Base-by-base conservation (phyloP, 768 basidiomycete species). In the Pleurotus citrinopileatus region DNA sequence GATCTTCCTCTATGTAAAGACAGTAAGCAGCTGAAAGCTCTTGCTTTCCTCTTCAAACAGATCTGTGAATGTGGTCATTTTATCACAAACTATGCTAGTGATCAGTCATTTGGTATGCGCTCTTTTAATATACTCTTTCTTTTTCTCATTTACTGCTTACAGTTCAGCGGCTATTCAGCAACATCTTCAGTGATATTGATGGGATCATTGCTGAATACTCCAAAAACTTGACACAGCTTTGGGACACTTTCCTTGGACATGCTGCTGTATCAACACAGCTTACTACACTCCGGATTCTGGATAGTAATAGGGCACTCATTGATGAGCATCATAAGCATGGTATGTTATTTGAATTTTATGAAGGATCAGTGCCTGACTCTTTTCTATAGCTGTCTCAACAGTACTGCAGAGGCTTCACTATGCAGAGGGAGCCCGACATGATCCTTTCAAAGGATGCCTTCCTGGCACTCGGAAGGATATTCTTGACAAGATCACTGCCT, bases 401-500 rank as follows among this genome's bases (percentile, higher is more conserved):
- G 13, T 32, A 32, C 29, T 32, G 6, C 6, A 13, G 7, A 8
- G 38, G 8, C 34, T 52, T 48, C 36, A 50, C 9, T 50, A 54
- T 42, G 52, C 52, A 20, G 22, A 10, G 1, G 52, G 45, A 12
- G 56, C 52, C 19, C 15, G 53, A 4, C 42, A 9, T 19, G 28
- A 53, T 19, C 1, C 2, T 25, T 20, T 46, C 29, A 61, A 65
- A 40, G 29, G 44, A 34, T 67, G 64, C 37, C 55, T 62, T 6
- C 19, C 52, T 1, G 60, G 57, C 6, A 70, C 69, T 2, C 63
- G 65, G 5, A 25, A 42, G 17, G 56, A 53, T 7, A 58, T 68
- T 27, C 53, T 68, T 25, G 55, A 61, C 8, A 60, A 61, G 20
- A 64, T 70, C 28, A 51, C 44, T 25, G 37, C 56, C 8, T 70